Evolutionary conservation across 352 stramenopile species (phyloP).

Genomic region (Phytophthora pisi): DNA sequence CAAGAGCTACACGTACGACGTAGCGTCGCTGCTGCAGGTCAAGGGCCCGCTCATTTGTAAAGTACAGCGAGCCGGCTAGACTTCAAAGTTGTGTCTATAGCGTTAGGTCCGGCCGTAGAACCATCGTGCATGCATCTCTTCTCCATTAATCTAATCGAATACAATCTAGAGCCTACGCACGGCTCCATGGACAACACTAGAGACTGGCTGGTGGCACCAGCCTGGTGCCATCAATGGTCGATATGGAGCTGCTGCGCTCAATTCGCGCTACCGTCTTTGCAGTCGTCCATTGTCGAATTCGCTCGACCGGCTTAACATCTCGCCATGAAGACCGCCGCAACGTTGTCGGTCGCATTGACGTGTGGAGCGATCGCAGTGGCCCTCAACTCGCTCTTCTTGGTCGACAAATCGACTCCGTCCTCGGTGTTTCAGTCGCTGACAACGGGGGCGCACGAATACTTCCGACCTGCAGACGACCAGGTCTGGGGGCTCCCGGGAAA

Average conservation of each 20-base stretch:
- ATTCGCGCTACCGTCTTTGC: neutral
- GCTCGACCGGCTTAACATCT: slow-evolving; percentile 13
- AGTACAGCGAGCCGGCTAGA: slow-evolving; percentile 32
- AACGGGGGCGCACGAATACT: slow-evolving; percentile 46
- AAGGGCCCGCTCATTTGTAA: slow-evolving; percentile 45
- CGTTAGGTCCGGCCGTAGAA: neutral
- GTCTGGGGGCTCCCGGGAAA: slow-evolving; percentile 54
- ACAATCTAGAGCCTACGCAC: slow-evolving; percentile 1
- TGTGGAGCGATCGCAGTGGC: slow-evolving; percentile 19
- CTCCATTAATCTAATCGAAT: slow-evolving; percentile 32
- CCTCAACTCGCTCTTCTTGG: slow-evolving; percentile 24
- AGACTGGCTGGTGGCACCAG: no score
- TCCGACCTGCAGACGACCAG: slow-evolving; percentile 39
- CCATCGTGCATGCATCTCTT: neutral
- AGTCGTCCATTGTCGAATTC: slow-evolving; percentile 19
- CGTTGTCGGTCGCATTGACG: slow-evolving; percentile 17
- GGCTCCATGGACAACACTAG: neutral
- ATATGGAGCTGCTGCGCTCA: neutral
- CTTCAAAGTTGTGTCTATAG: neutral
- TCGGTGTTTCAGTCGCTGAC: neutral
- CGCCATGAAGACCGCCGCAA: slow-evolving; percentile 8
- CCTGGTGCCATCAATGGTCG: slow-evolving; percentile 7
- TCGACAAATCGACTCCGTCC: slow-evolving; percentile 4
- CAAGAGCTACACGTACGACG: slow-evolving; percentile 49
- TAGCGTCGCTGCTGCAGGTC: slow-evolving; percentile 37